Conservation (phyloP, 1,139 yeast genomes). For the Saccharomyces hybrid region DNA sequence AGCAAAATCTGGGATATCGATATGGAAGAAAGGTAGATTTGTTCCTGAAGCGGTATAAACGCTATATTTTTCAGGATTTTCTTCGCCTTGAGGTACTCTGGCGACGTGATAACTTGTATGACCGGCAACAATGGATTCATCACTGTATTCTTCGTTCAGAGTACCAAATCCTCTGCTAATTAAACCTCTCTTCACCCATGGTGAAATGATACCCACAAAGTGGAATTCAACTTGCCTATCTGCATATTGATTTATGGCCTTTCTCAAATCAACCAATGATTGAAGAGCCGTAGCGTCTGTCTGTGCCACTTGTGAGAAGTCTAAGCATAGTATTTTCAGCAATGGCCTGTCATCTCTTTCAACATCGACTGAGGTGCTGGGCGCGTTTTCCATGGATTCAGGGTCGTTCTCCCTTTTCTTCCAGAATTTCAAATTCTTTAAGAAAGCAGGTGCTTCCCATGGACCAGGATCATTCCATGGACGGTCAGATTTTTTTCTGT, state of each 20-base stretch:
- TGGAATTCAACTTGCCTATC: conserved; percentile 85
- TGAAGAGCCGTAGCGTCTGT: conserved; percentile 78
- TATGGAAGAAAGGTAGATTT: conserved; percentile 77
- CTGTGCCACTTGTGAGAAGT: conserved; percentile 68
- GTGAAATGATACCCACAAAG: conserved; percentile 75
- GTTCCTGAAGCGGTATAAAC: conserved; percentile 56
- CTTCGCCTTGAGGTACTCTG: conserved; percentile 20
- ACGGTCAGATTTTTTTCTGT: conserved; percentile 53
- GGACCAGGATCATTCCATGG: conserved; percentile 90
- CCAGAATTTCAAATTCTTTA: conserved; percentile 36
- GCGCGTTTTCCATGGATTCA: conserved; percentile 11
- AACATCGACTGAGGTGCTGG: conserved; percentile 4
- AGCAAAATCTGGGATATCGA: conserved; percentile 72
- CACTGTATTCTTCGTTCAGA: conserved; percentile 36
- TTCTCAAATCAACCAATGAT: conserved; percentile 66
- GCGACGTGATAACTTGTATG: conserved; percentile 31
- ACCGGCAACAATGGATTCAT: conserved; percentile 27
- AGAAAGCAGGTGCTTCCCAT: conserved; percentile 26
- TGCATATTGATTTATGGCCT: conserved; percentile 65
- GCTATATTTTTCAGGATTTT: conserved; percentile 28
- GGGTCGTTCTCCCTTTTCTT: conserved; percentile 14
- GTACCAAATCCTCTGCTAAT: conserved; percentile 75
- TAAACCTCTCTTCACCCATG: conserved; percentile 80
- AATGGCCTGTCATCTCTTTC: conserved; percentile 52
- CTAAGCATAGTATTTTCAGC: conserved; percentile 66